A percentile compares a stretch with the other conserved stretches of the same genome.
Conservation (phyloP, 352 stramenopile species). For the Pilasporangium apinafurcum region DNA sequence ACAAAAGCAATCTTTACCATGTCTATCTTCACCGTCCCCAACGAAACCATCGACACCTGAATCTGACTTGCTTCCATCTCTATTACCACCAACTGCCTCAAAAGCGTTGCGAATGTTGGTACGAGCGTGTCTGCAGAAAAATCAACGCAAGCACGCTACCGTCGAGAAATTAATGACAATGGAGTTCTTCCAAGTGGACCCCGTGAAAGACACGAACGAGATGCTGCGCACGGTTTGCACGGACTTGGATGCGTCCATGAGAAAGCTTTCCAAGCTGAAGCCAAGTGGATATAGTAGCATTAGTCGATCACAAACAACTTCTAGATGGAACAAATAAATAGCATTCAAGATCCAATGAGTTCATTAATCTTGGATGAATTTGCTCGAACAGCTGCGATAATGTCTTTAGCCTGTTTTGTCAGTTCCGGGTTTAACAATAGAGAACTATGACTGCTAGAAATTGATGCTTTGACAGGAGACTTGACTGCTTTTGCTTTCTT, state of each 20-base stretch:
- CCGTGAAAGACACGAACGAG: conserved; percentile 34
- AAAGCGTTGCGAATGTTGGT: conserved; percentile 37
- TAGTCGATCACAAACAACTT: too few species aligned
- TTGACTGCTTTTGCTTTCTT: conserved; percentile 1
- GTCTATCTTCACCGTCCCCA: neutral
- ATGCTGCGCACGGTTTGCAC: conserved; percentile 49
- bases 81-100: conserved; percentile 35
- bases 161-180: conserved; percentile 22
- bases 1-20: conserved; percentile 1
- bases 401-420: conserved; percentile 43
- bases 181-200: conserved; percentile 53
- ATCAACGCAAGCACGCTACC: conserved; percentile 28
- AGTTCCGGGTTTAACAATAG: conserved; percentile 54
- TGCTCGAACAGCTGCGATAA: conserved; percentile 44
- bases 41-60: neutral
- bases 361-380: conserved; percentile 78
- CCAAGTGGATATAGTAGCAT: too few species aligned
- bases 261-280: too few species aligned
- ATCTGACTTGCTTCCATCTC: conserved; percentile 10
- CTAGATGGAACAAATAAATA: too few species aligned
- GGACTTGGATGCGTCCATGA: conserved; percentile 56
- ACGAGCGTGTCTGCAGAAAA: conserved; percentile 31
- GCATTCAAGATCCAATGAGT: too few species aligned
- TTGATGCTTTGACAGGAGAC: neutral
- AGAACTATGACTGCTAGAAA: conserved; percentile 4